Conservation (phyloP, 2,329 filamentous ascomycete genomes). For the Metarhizium robertsii region DNA sequence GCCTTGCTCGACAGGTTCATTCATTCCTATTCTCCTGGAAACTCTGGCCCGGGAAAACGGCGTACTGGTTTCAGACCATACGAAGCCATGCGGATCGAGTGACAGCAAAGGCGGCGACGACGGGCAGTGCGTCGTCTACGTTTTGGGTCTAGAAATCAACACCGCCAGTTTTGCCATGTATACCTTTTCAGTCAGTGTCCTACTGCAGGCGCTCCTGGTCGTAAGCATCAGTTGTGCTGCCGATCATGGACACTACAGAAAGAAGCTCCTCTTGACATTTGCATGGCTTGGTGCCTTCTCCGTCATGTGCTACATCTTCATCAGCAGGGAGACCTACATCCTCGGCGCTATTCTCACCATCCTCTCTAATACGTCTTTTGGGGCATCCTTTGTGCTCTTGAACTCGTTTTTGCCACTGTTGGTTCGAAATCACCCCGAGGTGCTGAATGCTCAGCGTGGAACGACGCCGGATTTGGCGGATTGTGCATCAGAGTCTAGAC, state of each 20-base stretch:
- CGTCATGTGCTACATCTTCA: slow-evolving; percentile 81
- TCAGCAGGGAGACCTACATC: slow-evolving; percentile 67
- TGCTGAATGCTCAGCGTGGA: slow-evolving; percentile 19
- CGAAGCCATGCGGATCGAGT: slow-evolving; percentile 62
- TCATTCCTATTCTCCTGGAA: slow-evolving; percentile 92
- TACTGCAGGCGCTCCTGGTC: slow-evolving; percentile 81
- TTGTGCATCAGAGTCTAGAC: slow-evolving; percentile 24
- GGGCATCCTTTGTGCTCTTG: slow-evolving; percentile 86
- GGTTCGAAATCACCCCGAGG: slow-evolving; percentile 70
- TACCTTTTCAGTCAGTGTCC: slow-evolving; percentile 86
- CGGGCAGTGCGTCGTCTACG: slow-evolving; percentile 70
- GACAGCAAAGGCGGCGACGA: slow-evolving; percentile 42
- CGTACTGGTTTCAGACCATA: slow-evolving; percentile 69
- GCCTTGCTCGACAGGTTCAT: slow-evolving; percentile 53
- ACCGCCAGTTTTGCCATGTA: slow-evolving; percentile 98
- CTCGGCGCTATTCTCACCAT: slow-evolving; percentile 79
- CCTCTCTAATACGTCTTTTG: slow-evolving; percentile 87
- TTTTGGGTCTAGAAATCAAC: slow-evolving; percentile 81
- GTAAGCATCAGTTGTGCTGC: slow-evolving; percentile 95
- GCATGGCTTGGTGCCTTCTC: slow-evolving; percentile 70
- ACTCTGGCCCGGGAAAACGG: slow-evolving; percentile 89
- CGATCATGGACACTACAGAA: slow-evolving; percentile 87
- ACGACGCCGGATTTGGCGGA: slow-evolving; percentile 21
- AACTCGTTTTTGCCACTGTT: slow-evolving; percentile 92
- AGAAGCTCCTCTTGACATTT: slow-evolving; percentile 78